Conservation (phyloP, 106 monocot species). For the Dactylorhiza incarnata region DNA sequence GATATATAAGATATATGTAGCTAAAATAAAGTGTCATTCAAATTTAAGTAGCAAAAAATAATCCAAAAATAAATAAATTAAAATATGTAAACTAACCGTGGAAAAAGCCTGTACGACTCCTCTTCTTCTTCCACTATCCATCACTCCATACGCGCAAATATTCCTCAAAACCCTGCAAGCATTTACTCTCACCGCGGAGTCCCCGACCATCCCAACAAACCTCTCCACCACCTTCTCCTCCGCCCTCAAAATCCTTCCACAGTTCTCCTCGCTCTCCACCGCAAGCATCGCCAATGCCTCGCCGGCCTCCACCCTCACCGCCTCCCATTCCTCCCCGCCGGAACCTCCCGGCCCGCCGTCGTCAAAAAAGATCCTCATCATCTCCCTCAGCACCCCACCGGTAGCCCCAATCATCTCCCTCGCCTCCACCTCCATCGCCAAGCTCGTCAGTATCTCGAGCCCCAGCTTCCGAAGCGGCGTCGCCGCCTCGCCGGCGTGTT, state of each 20-base stretch:
- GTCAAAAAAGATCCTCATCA: constrained; percentile 27
- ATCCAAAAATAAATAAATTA: too few species aligned
- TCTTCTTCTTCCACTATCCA: constrained; percentile 3
- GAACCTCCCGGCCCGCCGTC: neutral
- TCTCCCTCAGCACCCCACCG: constrained; percentile 32
- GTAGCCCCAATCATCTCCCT: constrained; percentile 52
- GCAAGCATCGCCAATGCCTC: constrained; percentile 70
- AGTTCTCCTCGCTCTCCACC: constrained; percentile 53
- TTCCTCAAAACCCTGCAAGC: constrained; percentile 50
- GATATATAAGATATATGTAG: too few species aligned
- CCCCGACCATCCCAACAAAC: constrained; percentile 36
- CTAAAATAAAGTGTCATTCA: too few species aligned
- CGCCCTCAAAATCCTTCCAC: constrained; percentile 33
- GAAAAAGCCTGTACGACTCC: constrained; percentile 32
- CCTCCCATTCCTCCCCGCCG: constrained; percentile 8
- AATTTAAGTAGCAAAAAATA: too few species aligned
- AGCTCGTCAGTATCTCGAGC: constrained; percentile 46
- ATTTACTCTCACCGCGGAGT: constrained; percentile 24
- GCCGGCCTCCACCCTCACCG: constrained; percentile 37
- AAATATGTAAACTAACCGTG: constrained; percentile 37
- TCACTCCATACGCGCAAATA: constrained; percentile 35
- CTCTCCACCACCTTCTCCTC: constrained; percentile 18
- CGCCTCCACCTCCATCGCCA: constrained; percentile 54
- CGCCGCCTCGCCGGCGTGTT: constrained; percentile 29
- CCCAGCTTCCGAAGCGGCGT: constrained; percentile 41